Evolutionary conservation across 768 basidiomycete genomes (phyloP).

Genomic region (Coprinopsis cinerea): DNA sequence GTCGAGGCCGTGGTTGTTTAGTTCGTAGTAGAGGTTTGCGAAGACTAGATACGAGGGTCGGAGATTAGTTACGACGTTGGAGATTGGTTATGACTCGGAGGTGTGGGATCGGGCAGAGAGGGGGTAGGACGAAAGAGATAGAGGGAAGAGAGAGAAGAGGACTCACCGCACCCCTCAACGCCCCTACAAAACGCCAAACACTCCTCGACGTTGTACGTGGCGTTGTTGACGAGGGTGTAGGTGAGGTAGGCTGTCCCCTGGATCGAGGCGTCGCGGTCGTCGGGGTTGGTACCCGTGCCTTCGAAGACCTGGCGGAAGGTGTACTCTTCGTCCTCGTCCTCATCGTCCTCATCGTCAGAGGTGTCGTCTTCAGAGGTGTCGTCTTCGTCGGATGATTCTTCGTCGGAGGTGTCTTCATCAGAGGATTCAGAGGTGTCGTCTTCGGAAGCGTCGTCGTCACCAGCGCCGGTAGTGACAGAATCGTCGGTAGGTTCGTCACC

Average conservation of each 20-base stretch:
- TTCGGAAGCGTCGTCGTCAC: too few species aligned
- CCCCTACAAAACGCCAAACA: constrained; percentile 33
- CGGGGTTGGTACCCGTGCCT: constrained; percentile 28
- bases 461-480: too few species aligned
- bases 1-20: constrained; percentile 37
- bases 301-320: constrained; percentile 27
- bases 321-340: constrained; percentile 22
- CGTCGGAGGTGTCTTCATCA: too few species aligned
- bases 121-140: not conserved
- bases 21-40: constrained; percentile 45
- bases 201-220: constrained; percentile 38
- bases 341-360: constrained; percentile 39
- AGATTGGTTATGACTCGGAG: too few species aligned
- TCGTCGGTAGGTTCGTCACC: too few species aligned
- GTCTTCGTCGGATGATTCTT: too few species aligned
- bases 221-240: constrained; percentile 37
- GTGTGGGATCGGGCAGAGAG: not conserved
- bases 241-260: constrained; percentile 44
- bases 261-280: constrained; percentile 38
- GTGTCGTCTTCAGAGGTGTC: too few species aligned
- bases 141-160: not conserved
- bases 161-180: not conserved
- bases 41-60: constrained; percentile 30
- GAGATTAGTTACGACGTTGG: too few species aligned
- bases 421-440: too few species aligned